These are phyloP conservation scores for Wickerhamomyces mucosus DNA, from an alignment of 805 yeast genomes.

Conservation along the genomic window DNA sequence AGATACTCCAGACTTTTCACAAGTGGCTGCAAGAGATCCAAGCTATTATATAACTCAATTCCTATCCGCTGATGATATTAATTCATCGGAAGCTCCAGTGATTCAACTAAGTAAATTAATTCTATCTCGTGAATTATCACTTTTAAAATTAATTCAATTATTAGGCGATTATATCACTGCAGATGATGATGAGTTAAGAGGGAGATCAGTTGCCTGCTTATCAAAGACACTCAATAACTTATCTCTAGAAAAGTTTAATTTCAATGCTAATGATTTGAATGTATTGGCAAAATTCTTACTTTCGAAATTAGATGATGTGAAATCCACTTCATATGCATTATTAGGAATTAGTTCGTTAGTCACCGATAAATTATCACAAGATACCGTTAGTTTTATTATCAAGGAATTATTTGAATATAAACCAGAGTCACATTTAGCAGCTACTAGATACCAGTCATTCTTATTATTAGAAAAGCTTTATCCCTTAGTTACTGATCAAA, in stretches of 20 bases:
- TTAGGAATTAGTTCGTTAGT: slow-evolving; percentile 45
- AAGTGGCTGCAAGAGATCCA: slow-evolving; percentile 1
- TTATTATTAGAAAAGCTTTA: slow-evolving; percentile 32
- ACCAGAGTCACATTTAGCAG: no score
- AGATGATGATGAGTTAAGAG: slow-evolving; percentile 42
- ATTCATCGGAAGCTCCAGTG: slow-evolving; percentile 1
- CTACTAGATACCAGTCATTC: slow-evolving; percentile 53
- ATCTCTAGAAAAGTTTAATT: slow-evolving; percentile 11
- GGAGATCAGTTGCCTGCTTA: slow-evolving; percentile 37
- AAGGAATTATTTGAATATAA: no score
- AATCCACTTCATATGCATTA: slow-evolving; percentile 41
- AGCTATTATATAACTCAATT: background rate
- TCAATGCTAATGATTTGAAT: slow-evolving; percentile 29
- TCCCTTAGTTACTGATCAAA: slow-evolving; percentile 20
- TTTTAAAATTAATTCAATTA: slow-evolving; percentile 44
- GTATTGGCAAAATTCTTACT: slow-evolving; percentile 42
- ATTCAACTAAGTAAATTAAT: background rate
- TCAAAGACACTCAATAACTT: slow-evolving; percentile 27
- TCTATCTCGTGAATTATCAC: slow-evolving; percentile 13
- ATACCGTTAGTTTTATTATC: no score
- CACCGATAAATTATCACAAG: slow-evolving; percentile 39
- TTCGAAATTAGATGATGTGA: slow-evolving; percentile 59
- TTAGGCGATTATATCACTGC: slow-evolving; percentile 59
- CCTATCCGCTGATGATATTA: slow-evolving; percentile 1
- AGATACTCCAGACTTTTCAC: background rate